phyloP scores from a whole-genome alignment of 257 asterid species.

The Capsicum rhomboideum region DNA sequence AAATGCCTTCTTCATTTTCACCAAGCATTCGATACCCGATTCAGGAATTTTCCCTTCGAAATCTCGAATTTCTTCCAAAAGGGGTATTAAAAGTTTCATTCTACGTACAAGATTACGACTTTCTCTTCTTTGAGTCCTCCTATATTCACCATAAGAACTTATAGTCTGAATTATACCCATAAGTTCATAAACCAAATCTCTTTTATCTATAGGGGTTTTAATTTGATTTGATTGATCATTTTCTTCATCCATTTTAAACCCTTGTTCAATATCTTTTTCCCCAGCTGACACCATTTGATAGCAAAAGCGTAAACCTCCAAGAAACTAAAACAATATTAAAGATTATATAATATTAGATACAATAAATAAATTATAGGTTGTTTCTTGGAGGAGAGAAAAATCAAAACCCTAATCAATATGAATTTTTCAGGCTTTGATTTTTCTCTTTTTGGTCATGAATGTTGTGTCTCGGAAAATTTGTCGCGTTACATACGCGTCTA shows the following conservation, averaged over 20 bases:
- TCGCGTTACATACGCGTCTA: neutral
- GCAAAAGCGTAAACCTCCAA: neutral
- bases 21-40: conserved; percentile 32
- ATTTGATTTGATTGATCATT: conserved; percentile 10
- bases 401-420: neutral
- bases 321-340: neutral
- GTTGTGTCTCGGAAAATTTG: neutral
- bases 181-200: conserved; percentile 40
- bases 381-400: neutral
- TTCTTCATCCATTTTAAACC: conserved; percentile 22
- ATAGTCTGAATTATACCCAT: conserved; percentile 38
- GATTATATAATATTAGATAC: neutral
- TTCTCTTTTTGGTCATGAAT: neutral
- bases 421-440: neutral
- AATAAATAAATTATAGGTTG: neutral
- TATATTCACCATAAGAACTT: conserved; percentile 45
- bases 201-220: conserved; percentile 15
- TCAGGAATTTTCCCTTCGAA: conserved; percentile 26
- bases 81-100: conserved; percentile 46
- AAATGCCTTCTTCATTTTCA: conserved; percentile 48
- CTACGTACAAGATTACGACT: conserved; percentile 47
- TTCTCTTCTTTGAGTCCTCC: conserved; percentile 69
- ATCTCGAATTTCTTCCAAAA: conserved; percentile 53
- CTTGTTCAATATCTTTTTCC: conserved; percentile 9
- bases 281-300: conserved; percentile 1